Percentiles rank a stretch among this genome's conserved stretches.
Evolutionary conservation across 768 basidiomycete species (phyloP).

Genomic region (Amyloporia xantha): DNA sequence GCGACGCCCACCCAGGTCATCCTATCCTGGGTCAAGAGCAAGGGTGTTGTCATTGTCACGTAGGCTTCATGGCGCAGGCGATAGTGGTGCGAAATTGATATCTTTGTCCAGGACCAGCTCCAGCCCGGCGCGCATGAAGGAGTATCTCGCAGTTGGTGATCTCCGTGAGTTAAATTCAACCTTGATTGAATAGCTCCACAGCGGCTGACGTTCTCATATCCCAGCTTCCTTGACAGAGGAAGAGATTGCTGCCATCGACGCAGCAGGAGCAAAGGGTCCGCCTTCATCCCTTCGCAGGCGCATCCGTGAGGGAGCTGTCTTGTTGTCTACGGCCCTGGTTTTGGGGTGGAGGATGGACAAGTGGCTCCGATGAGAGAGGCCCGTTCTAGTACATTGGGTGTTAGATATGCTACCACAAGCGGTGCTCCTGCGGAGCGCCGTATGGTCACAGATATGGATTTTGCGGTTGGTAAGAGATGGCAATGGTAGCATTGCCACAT

Average conservation of each 20-base stretch:
- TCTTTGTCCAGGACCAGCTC: conserved; percentile 46
- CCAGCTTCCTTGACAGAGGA: conserved; percentile 47
- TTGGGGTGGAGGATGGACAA: background rate
- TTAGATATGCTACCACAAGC: no score
- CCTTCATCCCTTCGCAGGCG: conserved; percentile 17
- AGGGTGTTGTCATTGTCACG: conserved; percentile 66
- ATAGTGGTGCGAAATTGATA: background rate
- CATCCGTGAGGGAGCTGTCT: background rate
- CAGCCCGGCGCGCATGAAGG: conserved; percentile 51
- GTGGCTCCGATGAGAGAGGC: background rate
- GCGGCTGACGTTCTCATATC: background rate
- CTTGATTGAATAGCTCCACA: background rate
- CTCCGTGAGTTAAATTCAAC: conserved; percentile 32
- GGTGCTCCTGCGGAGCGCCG: no score
- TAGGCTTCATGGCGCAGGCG: conserved; percentile 7
- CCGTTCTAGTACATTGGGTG: no score
- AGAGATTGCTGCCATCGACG: conserved; percentile 59
- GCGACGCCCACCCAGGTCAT: conserved; percentile 61
- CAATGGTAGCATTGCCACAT: no score
- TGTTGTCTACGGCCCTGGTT: background rate
- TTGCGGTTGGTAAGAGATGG: no score
- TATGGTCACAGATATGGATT: no score
- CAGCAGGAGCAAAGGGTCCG: conserved; percentile 49
- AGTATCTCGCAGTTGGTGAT: conserved; percentile 64
- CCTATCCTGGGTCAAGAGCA: conserved; percentile 61